Evolutionary conservation across 169 alveolate species (phyloP).

Genomic region (Plasmodium fragile): DNA sequence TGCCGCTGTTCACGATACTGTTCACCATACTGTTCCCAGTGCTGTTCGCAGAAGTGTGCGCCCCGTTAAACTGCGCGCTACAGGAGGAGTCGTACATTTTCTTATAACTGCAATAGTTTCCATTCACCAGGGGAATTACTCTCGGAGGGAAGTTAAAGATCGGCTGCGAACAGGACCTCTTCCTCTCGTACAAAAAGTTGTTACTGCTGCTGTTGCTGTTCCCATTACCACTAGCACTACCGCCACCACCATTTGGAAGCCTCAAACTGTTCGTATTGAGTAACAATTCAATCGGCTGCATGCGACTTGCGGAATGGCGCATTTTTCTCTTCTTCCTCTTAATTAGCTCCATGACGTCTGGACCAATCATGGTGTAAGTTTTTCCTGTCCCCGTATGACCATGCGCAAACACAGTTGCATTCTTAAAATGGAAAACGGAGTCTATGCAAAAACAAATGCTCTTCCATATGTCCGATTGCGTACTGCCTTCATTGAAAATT

Average conservation of each 20-base stretch:
- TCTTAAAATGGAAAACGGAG: conserved; percentile 77
- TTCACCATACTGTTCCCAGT: neutral
- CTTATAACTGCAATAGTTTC: conserved; percentile 38
- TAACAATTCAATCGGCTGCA: conserved; percentile 22
- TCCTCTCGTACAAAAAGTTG: conserved; percentile 57
- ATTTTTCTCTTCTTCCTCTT: conserved; percentile 43
- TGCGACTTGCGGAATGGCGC: neutral
- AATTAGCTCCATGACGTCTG: conserved; percentile 80
- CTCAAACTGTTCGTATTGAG: conserved; percentile 52
- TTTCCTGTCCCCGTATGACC: conserved; percentile 88
- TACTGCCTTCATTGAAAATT: conserved; percentile 76
- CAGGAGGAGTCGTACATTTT: conserved; percentile 9
- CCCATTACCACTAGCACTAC: conserved; percentile 19
- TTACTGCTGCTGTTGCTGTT: conserved; percentile 31
- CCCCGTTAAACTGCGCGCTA: neutral
- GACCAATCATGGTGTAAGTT: conserved; percentile 85
- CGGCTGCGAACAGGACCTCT: conserved; percentile 75
- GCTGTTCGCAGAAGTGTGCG: neutral
- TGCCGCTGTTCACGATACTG: neutral
- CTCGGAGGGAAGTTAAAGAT: conserved; percentile 61
- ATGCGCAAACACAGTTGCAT: conserved; percentile 83
- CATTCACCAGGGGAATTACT: conserved; percentile 27
- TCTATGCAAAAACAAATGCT: conserved; percentile 79
- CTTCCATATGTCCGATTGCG: conserved; percentile 81
- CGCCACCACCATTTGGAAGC: conserved; percentile 35